Conservation (phyloP, 225 moss, liverwort and hornwort species). For the Anthoceros angustus region DNA sequence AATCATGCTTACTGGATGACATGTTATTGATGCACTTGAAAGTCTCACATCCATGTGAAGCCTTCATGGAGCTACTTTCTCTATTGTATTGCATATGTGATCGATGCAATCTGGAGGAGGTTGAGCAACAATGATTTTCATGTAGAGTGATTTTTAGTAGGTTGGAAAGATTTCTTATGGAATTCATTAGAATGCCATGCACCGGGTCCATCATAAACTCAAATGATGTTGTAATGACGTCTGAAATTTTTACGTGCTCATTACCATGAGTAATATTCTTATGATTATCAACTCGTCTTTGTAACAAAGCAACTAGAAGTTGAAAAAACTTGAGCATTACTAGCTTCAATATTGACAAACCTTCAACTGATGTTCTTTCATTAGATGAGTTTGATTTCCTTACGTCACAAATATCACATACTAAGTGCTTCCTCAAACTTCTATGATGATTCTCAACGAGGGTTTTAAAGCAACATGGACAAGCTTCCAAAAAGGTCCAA, state of each 20-base stretch:
- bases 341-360: not conserved
- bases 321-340: not conserved
- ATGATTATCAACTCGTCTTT: not conserved
- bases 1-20: too few species aligned
- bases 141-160: not conserved
- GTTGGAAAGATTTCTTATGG: not conserved
- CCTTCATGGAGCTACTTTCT: too few species aligned
- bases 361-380: not conserved
- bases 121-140: not conserved
- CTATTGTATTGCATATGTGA: too few species aligned
- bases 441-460: slow-evolving; percentile 23
- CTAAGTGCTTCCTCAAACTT: slow-evolving; percentile 27
- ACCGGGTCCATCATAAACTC: not conserved
- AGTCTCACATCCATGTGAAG: too few species aligned
- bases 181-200: not conserved
- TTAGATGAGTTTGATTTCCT: slow-evolving; percentile 15
- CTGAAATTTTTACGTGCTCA: not conserved
- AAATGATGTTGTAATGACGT: not conserved
- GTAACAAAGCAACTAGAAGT: not conserved
- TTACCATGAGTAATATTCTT: not conserved
- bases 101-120: not conserved
- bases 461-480: slow-evolving; percentile 35
- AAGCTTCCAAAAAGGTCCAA: slow-evolving; percentile 41
- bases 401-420: slow-evolving; percentile 19
- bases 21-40: too few species aligned